Percentiles rank a stretch among this genome's conserved stretches.
These are phyloP conservation scores for Yarrowia porcina DNA, from an alignment of 805 yeast genomes.

Conservation along the genomic window DNA sequence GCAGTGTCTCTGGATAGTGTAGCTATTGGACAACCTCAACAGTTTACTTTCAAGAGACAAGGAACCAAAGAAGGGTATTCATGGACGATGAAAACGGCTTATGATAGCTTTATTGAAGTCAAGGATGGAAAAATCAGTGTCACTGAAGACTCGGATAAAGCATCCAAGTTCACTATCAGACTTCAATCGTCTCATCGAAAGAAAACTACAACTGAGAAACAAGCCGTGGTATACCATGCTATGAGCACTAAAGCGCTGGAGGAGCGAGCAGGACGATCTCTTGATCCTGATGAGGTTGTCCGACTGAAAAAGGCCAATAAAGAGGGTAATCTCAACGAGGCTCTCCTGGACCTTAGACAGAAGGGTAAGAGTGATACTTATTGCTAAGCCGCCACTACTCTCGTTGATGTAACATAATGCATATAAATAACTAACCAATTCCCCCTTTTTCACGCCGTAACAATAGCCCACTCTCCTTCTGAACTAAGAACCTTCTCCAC, in stretches of 20 bases:
- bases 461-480: conserved; percentile 51
- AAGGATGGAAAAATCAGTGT: conserved; percentile 29
- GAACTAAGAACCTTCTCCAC: conserved; percentile 49
- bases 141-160: conserved; percentile 30
- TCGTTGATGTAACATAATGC: background rate
- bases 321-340: conserved; percentile 42
- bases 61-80: conserved; percentile 26
- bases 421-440: background rate
- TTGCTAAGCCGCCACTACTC: conserved; percentile 24
- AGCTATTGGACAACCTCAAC: conserved; percentile 40
- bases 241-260: conserved; percentile 31
- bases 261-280: conserved; percentile 33
- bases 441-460: conserved; percentile 34
- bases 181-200: conserved; percentile 33
- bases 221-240: conserved; percentile 11
- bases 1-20: conserved; percentile 35
- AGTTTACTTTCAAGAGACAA: conserved; percentile 29
- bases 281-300: conserved; percentile 31
- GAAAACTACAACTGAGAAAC: conserved; percentile 23
- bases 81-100: conserved; percentile 32
- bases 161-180: conserved; percentile 30
- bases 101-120: conserved; percentile 29
- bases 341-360: conserved; percentile 38
- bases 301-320: conserved; percentile 33
- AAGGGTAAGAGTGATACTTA: conserved; percentile 36